Percentiles rank a stretch among this genome's conserved stretches.
These are phyloP conservation scores for Xerocomus amazonicus DNA, from an alignment of 1,284 basidiomycete genomes.

Conservation along the genomic window DNA sequence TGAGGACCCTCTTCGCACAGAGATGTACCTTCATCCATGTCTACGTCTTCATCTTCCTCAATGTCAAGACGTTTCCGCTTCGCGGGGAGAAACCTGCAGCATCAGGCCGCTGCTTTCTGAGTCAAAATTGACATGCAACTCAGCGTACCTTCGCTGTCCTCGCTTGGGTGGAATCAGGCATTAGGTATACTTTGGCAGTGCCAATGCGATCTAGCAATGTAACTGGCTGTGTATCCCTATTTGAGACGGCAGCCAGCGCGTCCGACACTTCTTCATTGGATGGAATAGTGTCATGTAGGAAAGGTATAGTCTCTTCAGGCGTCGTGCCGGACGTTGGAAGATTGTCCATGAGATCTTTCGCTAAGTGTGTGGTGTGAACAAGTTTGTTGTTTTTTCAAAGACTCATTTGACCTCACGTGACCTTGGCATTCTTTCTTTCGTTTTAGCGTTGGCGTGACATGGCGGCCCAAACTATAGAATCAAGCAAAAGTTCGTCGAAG, in stretches of 20 bases:
- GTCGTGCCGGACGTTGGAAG: constrained; percentile 24
- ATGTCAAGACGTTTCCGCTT: constrained; percentile 54
- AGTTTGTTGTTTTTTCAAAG: no score
- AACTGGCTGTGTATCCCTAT: constrained; percentile 22
- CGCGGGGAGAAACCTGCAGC: constrained; percentile 38
- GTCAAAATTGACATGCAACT: constrained; percentile 35
- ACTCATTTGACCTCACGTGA: constrained; percentile 13
- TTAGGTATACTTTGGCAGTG: constrained; percentile 62
- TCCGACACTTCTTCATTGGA: constrained; percentile 49
- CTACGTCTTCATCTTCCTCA: constrained; percentile 41
- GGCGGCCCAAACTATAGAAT: constrained; percentile 43
- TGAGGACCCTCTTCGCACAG: not conserved
- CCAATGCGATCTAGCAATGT: constrained; percentile 63
- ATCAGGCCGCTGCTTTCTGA: constrained; percentile 43
- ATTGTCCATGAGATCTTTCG: constrained; percentile 41
- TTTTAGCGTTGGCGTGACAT: constrained; percentile 34
- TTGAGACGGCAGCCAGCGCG: constrained; percentile 19
- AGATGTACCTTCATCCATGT: constrained; percentile 42
- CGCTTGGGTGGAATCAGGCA: constrained; percentile 55
- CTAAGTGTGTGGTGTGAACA: not conserved
- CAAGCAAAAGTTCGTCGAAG: constrained; percentile 76
- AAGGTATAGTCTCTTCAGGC: constrained; percentile 20
- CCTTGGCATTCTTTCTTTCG: not conserved
- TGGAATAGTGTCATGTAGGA: constrained; percentile 49
- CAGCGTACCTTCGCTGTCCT: constrained; percentile 68